These are phyloP conservation scores for Sparassis latifolia DNA, from an alignment of 1,284 basidiomycete species.

Conservation along the genomic window DNA sequence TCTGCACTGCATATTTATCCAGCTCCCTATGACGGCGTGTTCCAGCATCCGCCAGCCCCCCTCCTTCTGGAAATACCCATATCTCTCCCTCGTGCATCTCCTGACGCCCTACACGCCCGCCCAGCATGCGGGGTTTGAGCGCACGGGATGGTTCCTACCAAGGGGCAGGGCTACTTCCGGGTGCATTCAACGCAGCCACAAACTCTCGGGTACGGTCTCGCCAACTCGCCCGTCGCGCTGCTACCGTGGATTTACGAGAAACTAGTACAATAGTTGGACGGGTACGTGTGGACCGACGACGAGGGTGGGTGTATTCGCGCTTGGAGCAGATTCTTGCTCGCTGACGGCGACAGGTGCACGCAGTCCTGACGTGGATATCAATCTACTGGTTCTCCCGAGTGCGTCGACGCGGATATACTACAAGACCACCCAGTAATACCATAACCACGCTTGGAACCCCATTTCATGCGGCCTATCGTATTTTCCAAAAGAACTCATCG, in stretches of 20 bases:
- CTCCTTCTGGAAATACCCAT: constrained; percentile 2
- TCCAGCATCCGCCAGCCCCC: constrained; percentile 1
- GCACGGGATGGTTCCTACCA: constrained; percentile 12
- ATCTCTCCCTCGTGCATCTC: constrained; percentile 6
- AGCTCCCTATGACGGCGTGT: not conserved
- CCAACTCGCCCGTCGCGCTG: constrained; percentile 52
- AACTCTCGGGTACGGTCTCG: constrained; percentile 38
- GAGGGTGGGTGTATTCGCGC: constrained; percentile 27
- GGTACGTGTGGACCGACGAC: constrained; percentile 45
- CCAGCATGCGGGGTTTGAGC: constrained; percentile 29
- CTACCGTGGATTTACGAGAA: constrained; percentile 62
- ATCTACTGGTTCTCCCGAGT: constrained; percentile 35
- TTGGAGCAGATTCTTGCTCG: not conserved
- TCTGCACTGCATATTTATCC: not conserved
- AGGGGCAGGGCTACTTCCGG: constrained; percentile 24
- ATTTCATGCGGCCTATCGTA: constrained; percentile 27
- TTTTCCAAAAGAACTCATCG: constrained; percentile 27
- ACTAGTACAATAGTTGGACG: constrained; percentile 43
- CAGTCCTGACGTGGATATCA: constrained; percentile 35
- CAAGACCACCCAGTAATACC: constrained; percentile 15
- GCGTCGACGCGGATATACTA: constrained; percentile 35
- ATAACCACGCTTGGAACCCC: constrained; percentile 3
- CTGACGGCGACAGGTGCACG: not conserved
- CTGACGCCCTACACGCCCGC: constrained; percentile 26
- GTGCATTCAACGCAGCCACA: constrained; percentile 31